Evolutionary conservation across 768 basidiomycete species (phyloP).

Genomic region (Termitomyces sp.): DNA sequence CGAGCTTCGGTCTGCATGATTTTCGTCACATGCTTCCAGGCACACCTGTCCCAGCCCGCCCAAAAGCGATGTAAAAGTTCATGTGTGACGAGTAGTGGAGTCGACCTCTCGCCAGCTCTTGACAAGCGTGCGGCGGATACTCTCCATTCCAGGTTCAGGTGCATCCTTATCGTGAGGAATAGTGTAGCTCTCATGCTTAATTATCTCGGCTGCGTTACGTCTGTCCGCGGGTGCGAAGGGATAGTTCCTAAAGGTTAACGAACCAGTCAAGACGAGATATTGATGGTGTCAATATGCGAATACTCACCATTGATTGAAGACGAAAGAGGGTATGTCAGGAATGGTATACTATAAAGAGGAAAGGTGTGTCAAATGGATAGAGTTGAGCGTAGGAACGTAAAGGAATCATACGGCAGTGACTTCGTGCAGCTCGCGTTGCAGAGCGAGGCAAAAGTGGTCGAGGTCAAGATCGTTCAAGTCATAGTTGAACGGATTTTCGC

Average conservation of each 20-base stretch:
- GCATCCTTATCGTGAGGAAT: slow-evolving; percentile 9
- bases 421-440: slow-evolving; percentile 66
- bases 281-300: not conserved
- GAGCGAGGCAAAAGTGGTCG: slow-evolving; percentile 60
- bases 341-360: slow-evolving; percentile 38
- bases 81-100: slow-evolving; percentile 8
- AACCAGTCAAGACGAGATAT: not conserved
- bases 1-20: not conserved
- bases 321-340: slow-evolving; percentile 43
- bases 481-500: slow-evolving; percentile 66
- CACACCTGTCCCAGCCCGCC: not conserved
- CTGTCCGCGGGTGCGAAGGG: slow-evolving; percentile 53
- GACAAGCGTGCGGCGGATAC: slow-evolving; percentile 14
- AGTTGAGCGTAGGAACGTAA: not conserved
- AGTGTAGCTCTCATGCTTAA: not conserved
- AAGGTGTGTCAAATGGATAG: slow-evolving; percentile 1
- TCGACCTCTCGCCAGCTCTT: slow-evolving; percentile 17
- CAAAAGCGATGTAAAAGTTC: not conserved
- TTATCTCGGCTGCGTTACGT: not conserved
- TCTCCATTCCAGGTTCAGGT: slow-evolving; percentile 12
- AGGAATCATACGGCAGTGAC: slow-evolving; percentile 56
- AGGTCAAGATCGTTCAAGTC: slow-evolving; percentile 65
- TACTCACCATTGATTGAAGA: slow-evolving; percentile 41
- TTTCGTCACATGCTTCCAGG: not conserved
- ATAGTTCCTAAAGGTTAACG: slow-evolving; percentile 40